These are phyloP conservation scores for Scutellaria barbata DNA, from an alignment of 257 asterid species.

Conservation along the genomic window DNA sequence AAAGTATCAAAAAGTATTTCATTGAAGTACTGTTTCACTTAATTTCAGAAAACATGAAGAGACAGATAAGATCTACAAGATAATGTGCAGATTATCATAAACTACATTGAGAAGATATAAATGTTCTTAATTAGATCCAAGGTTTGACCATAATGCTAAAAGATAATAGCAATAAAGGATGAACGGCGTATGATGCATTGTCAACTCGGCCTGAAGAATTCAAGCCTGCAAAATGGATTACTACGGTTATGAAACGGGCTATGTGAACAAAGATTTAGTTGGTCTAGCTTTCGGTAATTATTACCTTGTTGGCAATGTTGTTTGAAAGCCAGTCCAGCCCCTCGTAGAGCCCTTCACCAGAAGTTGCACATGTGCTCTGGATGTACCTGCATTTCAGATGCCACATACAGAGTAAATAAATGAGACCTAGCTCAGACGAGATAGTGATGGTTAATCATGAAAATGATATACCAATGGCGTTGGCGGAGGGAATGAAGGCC, in stretches of 20 bases:
- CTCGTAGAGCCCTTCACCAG: constrained; percentile 56
- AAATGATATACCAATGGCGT: constrained; percentile 53
- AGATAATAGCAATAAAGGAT: constrained; percentile 28
- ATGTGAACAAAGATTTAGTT: neutral
- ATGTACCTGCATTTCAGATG: constrained; percentile 46
- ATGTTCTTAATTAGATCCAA: constrained; percentile 21
- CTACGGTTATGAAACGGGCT: neutral
- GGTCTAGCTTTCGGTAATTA: neutral
- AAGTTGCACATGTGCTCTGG: constrained; percentile 57
- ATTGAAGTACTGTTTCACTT: constrained; percentile 18
- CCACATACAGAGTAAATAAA: neutral
- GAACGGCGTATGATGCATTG: constrained; percentile 18
- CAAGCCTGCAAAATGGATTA: constrained; percentile 39
- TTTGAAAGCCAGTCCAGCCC: constrained; percentile 58
- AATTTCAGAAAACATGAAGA: constrained; percentile 17
- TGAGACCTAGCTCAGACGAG: neutral
- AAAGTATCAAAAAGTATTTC: neutral
- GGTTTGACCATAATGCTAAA: constrained; percentile 15
- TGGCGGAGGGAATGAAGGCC: constrained; percentile 75
- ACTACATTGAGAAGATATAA: constrained; percentile 28
- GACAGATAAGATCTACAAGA: constrained; percentile 23
- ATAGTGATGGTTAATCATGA: neutral
- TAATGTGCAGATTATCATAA: constrained; percentile 36
- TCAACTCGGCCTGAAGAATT: constrained; percentile 19
- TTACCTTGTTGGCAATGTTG: constrained; percentile 56